phyloP scores from a whole-genome alignment of 306 rosid species.

The Quillaja saponaria region DNA sequence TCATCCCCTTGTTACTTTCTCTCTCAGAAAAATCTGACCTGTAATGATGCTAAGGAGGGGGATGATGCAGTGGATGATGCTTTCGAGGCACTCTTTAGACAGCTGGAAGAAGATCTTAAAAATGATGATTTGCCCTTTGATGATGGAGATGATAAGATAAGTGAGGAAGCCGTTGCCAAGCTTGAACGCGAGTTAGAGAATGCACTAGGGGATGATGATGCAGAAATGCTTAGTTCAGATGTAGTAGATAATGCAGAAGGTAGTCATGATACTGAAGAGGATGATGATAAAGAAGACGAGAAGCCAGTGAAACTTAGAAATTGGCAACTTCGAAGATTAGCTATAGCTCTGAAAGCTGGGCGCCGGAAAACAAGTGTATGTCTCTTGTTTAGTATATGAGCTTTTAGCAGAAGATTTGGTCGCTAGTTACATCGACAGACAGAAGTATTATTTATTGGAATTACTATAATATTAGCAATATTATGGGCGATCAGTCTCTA shows the following conservation, averaged over 20 bases:
- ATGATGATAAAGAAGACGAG: conserved; percentile 36
- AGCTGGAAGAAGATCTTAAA: conserved; percentile 82
- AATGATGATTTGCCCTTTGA: conserved; percentile 52
- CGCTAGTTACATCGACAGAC: background rate
- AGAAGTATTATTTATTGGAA: too few species aligned
- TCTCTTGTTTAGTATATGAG: conserved; percentile 3
- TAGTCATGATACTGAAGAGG: conserved; percentile 21
- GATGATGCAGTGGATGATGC: conserved; percentile 65
- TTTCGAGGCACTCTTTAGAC: conserved; percentile 71
- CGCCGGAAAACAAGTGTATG: conserved; percentile 84
- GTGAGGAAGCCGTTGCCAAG: conserved; percentile 62
- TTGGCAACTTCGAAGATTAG: conserved; percentile 84
- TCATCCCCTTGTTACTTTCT: background rate
- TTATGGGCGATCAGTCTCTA: too few species aligned
- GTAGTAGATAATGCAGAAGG: conserved; percentile 23
- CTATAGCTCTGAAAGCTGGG: conserved; percentile 73
- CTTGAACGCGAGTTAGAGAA: conserved; percentile 62
- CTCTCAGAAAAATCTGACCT: conserved; percentile 42
- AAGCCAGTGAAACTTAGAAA: conserved; percentile 52
- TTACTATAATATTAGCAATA: too few species aligned
- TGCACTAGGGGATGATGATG: conserved; percentile 48
- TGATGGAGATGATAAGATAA: conserved; percentile 46
- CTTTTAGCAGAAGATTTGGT: conserved; percentile 6
- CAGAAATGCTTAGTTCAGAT: conserved; percentile 22
- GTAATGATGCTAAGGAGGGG: conserved; percentile 29